Base-by-base conservation (phyloP, 108 stramenopile species). In the Pseudonitzschia delicatissima region DNA sequence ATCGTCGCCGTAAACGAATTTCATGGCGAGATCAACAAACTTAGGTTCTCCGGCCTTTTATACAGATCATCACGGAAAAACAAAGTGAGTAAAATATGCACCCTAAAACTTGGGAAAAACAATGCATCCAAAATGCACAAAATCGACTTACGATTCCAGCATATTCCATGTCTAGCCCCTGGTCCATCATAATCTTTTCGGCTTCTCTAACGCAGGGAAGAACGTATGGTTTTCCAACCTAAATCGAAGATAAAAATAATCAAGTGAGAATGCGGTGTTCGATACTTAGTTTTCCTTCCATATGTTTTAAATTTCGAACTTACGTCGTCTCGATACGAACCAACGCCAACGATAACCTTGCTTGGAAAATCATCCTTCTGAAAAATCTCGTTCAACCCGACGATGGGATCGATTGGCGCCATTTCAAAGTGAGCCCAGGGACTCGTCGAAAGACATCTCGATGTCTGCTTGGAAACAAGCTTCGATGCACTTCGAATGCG, bases 391-490 rank as follows among this genome's bases (percentile, higher is more conserved):
- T 81, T 97, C 45, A 98, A 82, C n/a, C 99, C 99, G 39, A 99
- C 89, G 57, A 99, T 99, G 9, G 98, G 92, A 77, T 99, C 99
- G 2, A 92, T 82, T 3, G 99, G 96, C 11, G 95, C 99, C 94
- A 97, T 90, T 11, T 93, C 94, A 63, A 95, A 94, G 31, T 82
- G 32, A 6, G 77, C 57, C 89, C 89, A 94, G 20, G 83, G 88
- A 64, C 87, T 88, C 37, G 68, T 45, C 21, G 47, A 53, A 55
- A 55, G 53, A 29, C 27, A 1, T 45, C 37, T 35, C 33, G 32
- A 45, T 4, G 23, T 9, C n/a, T n/a, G 69, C 25, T 18, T 32
- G 6, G 13, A 15, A 32, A 55, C 53, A 55, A 55, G 29, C 25
- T 12, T 34, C 31, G 8, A 17, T 32, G 40, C 40, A 42, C 40